These are phyloP conservation scores for Vaccinium macrocarpon DNA, from an alignment of 148 eudicot genomes.

Conservation along the genomic window DNA sequence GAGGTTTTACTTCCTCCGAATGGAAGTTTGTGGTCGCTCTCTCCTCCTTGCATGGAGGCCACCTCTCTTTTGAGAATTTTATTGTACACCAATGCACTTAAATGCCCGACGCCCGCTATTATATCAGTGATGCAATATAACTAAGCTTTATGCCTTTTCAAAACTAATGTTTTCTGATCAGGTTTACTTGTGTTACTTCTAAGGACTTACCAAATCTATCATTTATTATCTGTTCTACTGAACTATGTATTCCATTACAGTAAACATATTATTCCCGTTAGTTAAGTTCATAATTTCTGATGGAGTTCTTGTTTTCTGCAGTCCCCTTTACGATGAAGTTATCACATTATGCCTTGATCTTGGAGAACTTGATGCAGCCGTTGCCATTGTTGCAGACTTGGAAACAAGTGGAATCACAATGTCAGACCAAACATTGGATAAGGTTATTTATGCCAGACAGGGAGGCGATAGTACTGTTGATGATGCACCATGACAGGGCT, in stretches of 20 bases:
- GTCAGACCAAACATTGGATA: conserved; percentile 78
- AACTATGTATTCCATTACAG: neutral
- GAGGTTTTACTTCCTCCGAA: too few relatives aligned
- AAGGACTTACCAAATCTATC: neutral
- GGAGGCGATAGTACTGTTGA: conserved; percentile 34
- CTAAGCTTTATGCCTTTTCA: too few relatives aligned
- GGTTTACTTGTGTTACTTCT: neutral
- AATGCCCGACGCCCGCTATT: too few relatives aligned
- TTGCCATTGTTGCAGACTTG: conserved; percentile 87
- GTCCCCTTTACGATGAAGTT: conserved; percentile 88
- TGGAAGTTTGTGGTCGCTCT: too few relatives aligned
- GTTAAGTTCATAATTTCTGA: neutral
- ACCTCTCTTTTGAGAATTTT: too few relatives aligned
- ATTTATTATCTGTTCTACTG: neutral
- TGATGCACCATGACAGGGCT: conserved; percentile 35
- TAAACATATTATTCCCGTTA: neutral
- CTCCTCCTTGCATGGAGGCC: too few relatives aligned
- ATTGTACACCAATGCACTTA: too few relatives aligned
- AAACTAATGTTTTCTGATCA: neutral
- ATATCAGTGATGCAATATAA: too few relatives aligned
- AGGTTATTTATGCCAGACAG: conserved; percentile 80
- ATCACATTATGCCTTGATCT: conserved; percentile 76
- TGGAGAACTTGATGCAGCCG: conserved; percentile 89
- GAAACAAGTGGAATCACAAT: conserved; percentile 81
- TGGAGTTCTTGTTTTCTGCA: conserved; percentile 31